Percentiles rank a stretch among this genome's conserved stretches.
Evolutionary conservation across 2,329 filamentous ascomycete species (phyloP).

Genomic region (Pseudohalonectria lignicola): DNA sequence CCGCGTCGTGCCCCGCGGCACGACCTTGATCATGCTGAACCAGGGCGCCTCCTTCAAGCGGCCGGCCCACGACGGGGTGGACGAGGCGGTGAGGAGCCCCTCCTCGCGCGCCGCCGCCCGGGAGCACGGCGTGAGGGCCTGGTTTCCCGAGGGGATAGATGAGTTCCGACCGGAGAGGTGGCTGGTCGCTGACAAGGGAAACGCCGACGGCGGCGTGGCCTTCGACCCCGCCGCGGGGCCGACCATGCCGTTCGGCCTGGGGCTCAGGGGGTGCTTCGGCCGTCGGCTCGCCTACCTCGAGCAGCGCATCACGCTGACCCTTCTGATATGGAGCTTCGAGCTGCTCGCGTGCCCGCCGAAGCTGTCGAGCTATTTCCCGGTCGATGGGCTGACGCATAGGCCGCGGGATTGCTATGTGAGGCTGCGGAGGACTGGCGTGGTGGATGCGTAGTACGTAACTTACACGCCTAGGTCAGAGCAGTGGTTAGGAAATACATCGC

Average conservation of each 20-base stretch:
- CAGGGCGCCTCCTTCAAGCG: conserved; percentile 17
- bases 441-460: too few species aligned
- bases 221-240: conserved; percentile 3
- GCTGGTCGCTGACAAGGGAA: conserved; percentile 13
- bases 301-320: conserved; percentile 20
- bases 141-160: conserved; percentile 10
- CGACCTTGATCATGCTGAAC: conserved; percentile 16
- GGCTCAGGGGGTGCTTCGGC: conserved; percentile 26
- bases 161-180: conserved; percentile 25
- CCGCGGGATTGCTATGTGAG: background rate
- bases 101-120: conserved; percentile 6
- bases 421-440: conserved; percentile 12
- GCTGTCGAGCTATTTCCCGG: background rate
- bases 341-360: conserved; percentile 5
- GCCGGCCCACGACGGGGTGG: conserved; percentile 15
- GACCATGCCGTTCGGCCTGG: conserved; percentile 21
- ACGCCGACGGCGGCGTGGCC: conserved; percentile 10
- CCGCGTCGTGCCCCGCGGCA: conserved; percentile 20
- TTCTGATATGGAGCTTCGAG: conserved; percentile 27
- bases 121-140: background rate
- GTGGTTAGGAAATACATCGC: too few species aligned
- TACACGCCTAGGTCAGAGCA: too few species aligned
- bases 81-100: conserved; percentile 14
- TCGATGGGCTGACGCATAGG: background rate
- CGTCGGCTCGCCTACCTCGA: conserved; percentile 23